phyloP scores from a whole-genome alignment of 2,329 filamentous ascomycete genomes.

The Trichoderma brevicompactum region DNA sequence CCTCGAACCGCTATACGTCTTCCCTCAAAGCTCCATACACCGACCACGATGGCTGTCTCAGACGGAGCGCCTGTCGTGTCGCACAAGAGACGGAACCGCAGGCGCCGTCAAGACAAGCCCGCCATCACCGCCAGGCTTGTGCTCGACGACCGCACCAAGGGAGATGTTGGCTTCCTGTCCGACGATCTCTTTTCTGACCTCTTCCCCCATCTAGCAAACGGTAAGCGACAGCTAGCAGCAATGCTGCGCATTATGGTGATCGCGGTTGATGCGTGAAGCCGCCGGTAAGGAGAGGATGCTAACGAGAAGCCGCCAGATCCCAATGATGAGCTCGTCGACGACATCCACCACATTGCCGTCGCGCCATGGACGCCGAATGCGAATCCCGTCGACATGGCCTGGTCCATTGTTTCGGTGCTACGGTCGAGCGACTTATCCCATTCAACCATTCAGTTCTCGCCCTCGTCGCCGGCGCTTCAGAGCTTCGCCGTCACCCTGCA shows the following conservation, averaged over 20 bases:
- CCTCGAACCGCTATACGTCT: not conserved
- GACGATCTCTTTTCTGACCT: slow-evolving; percentile 84
- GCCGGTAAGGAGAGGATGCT: not conserved
- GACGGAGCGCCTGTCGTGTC: slow-evolving; percentile 34
- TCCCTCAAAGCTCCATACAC: not conserved
- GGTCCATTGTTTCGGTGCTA: slow-evolving; percentile 83
- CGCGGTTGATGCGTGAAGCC: not conserved
- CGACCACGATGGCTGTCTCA: slow-evolving; percentile 39
- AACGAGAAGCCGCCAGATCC: slow-evolving; percentile 33
- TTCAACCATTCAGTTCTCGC: slow-evolving; percentile 79
- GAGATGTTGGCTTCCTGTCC: slow-evolving; percentile 83
- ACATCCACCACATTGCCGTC: slow-evolving; percentile 69
- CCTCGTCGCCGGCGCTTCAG: slow-evolving; percentile 73
- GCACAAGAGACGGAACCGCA: slow-evolving; percentile 51
- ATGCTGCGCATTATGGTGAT: too few relatives aligned
- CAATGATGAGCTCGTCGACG: slow-evolving; percentile 44
- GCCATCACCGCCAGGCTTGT: slow-evolving; percentile 79
- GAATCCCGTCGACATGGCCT: slow-evolving; percentile 66
- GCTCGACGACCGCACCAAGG: slow-evolving; percentile 82
- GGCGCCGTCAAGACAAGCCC: slow-evolving; percentile 69
- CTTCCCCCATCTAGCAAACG: slow-evolving; percentile 64
- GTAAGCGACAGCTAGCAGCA: slow-evolving; percentile 47
- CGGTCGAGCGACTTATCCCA: slow-evolving; percentile 68
- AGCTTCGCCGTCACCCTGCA: slow-evolving; percentile 76
- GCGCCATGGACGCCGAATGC: slow-evolving; percentile 71